phyloP scores from a whole-genome alignment of 2,329 filamentous ascomycete species.

The Ophidiomyces ophidiicola region DNA sequence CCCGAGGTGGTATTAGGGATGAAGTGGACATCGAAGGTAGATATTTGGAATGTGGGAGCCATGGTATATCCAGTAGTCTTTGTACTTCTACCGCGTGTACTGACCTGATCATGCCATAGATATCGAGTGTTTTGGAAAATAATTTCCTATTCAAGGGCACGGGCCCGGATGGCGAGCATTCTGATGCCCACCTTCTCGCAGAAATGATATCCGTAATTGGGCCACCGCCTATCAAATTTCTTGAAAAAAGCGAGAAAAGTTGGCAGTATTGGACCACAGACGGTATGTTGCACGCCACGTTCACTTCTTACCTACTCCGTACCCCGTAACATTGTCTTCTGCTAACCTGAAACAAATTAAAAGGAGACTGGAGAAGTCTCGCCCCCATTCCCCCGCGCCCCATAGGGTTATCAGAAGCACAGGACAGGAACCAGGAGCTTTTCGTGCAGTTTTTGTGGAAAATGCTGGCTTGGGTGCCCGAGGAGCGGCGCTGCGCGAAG shows the following conservation, averaged over 20 bases:
- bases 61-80: slow-evolving; percentile 3
- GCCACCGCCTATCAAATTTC: slow-evolving; percentile 20
- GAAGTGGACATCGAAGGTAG: slow-evolving; percentile 22
- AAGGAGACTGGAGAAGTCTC: slow-evolving; percentile 9
- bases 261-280: slow-evolving; percentile 1
- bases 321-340: background rate
- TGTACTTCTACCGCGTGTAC: slow-evolving; percentile 10
- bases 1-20: slow-evolving; percentile 22
- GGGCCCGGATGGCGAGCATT: slow-evolving; percentile 18
- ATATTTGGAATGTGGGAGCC: slow-evolving; percentile 21
- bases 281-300: background rate
- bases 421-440: slow-evolving; percentile 12
- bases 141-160: slow-evolving; percentile 17
- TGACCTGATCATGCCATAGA: slow-evolving; percentile 16
- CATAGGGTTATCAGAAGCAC: slow-evolving; percentile 12
- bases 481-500: no score
- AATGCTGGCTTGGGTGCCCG: slow-evolving; percentile 18
- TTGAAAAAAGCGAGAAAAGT: slow-evolving; percentile 18
- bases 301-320: background rate
- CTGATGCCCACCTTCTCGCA: slow-evolving; percentile 20
- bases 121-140: slow-evolving; percentile 20
- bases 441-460: slow-evolving; percentile 17
- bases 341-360: background rate
- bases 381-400: slow-evolving; percentile 7
- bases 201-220: slow-evolving; percentile 20